Conservation (phyloP, 129 eudicot species). For the Dittrichia graveolens region DNA sequence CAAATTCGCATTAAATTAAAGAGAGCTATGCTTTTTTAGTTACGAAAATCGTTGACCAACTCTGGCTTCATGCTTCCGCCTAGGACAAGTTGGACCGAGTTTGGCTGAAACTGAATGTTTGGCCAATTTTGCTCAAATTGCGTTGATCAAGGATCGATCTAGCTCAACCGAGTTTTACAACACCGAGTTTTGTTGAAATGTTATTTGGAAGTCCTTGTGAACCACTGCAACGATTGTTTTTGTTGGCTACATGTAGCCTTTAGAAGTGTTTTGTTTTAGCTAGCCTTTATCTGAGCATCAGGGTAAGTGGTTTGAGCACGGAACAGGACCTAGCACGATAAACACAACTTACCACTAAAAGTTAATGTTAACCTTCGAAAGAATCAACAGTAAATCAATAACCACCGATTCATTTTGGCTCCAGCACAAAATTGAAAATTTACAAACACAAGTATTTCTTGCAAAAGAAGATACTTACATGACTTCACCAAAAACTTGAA, state of each 20-base stretch:
- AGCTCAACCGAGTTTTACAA: no score
- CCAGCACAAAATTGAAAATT: neutral
- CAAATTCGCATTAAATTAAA: no score
- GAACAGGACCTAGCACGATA: neutral
- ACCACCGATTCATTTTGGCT: neutral
- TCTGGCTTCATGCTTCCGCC: no score
- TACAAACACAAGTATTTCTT: neutral
- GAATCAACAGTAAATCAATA: neutral
- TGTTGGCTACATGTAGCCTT: neutral
- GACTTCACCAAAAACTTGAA: slow-evolving; percentile 1
- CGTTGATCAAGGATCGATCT: no score
- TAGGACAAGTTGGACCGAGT: no score
- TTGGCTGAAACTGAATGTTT: no score
- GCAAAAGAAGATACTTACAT: neutral
- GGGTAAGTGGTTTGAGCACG: neutral
- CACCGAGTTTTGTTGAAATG: neutral
- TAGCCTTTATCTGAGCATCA: neutral
- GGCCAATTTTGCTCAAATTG: no score
- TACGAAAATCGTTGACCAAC: no score
- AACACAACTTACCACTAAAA: neutral
- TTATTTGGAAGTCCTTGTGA: neutral
- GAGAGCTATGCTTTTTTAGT: no score
- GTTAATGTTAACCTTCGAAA: neutral
- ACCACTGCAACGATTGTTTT: neutral
- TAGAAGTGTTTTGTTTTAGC: neutral